Conservation (phyloP, 2,329 filamentous ascomycete species). For the Gremmenia infestans region DNA sequence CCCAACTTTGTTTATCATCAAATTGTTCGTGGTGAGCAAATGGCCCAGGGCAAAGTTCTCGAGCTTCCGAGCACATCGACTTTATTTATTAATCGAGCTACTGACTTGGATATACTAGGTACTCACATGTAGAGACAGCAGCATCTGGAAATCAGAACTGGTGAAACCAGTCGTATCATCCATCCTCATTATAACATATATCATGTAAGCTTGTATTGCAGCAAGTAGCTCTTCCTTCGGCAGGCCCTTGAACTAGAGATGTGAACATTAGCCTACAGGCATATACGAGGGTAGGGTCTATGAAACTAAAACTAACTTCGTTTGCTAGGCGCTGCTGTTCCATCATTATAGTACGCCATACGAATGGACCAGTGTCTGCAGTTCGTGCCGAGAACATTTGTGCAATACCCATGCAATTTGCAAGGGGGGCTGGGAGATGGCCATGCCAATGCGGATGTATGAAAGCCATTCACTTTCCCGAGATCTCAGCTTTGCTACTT, state of each 20-base stretch:
- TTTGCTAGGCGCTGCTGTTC: conserved; percentile 9
- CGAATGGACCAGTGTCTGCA: conserved; percentile 13
- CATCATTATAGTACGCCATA: conserved; percentile 15
- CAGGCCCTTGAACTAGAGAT: not conserved
- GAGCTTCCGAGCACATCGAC: not conserved
- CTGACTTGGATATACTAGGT: not conserved
- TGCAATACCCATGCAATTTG: conserved; percentile 24
- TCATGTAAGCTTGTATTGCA: conserved; percentile 2
- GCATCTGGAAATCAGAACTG: not conserved
- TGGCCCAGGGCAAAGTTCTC: not conserved
- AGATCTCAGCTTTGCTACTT: too few species aligned
- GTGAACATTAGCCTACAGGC: not conserved
- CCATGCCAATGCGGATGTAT: conserved; percentile 20
- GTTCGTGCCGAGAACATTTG: conserved; percentile 21
- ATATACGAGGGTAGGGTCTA: not conserved
- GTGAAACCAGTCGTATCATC: not conserved
- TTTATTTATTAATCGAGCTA: not conserved
- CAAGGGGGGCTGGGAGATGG: conserved; percentile 9
- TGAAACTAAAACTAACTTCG: not conserved
- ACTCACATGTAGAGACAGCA: conserved; percentile 2
- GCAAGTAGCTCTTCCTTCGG: conserved; percentile 1
- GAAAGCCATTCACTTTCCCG: conserved; percentile 5
- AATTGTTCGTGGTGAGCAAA: not conserved
- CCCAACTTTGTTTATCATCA: conserved; percentile 2
- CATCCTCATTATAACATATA: conserved; percentile 10